Conservation (phyloP, 208 protist species). For the Phytomonas francai region DNA sequence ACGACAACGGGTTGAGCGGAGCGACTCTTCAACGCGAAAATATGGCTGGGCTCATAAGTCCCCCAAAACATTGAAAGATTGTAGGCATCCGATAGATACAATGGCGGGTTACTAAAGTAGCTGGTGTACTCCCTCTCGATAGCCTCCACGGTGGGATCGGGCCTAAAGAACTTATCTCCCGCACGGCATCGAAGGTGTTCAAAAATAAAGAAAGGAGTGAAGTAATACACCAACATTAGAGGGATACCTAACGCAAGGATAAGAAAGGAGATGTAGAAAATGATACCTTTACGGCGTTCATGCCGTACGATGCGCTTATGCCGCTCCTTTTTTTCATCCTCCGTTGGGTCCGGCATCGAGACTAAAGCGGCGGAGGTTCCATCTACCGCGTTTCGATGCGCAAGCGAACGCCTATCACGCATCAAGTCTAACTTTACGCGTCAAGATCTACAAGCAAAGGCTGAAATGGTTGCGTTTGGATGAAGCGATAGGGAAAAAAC, state of each 20-base stretch:
- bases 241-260: conserved; percentile 46
- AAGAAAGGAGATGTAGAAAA: conserved; percentile 53
- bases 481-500: not conserved
- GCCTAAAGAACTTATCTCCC: conserved; percentile 39
- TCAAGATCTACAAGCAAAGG: not conserved
- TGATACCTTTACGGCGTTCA: conserved; percentile 20
- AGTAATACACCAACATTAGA: conserved; percentile 33
- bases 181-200: conserved; percentile 60
- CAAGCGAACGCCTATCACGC: conserved; percentile 20
- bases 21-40: conserved; percentile 76
- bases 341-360: conserved; percentile 28
- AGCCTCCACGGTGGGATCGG: conserved; percentile 28
- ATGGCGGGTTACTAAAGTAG: conserved; percentile 53
- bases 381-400: conserved; percentile 5
- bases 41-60: conserved; percentile 74
- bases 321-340: conserved; percentile 16
- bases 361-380: conserved; percentile 7
- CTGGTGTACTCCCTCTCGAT: conserved; percentile 51
- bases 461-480: not conserved
- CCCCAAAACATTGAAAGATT: conserved; percentile 75
- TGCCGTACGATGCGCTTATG: conserved; percentile 15
- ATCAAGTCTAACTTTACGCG: conserved; percentile 5
- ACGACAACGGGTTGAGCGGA: conserved; percentile 53
- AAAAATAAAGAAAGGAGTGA: conserved; percentile 80
- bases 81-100: conserved; percentile 58